Percentiles rank a stretch among this genome's conserved stretches.
These are phyloP conservation scores for Ambrosia trifida DNA, from an alignment of 129 eudicot genomes.

Conservation along the genomic window DNA sequence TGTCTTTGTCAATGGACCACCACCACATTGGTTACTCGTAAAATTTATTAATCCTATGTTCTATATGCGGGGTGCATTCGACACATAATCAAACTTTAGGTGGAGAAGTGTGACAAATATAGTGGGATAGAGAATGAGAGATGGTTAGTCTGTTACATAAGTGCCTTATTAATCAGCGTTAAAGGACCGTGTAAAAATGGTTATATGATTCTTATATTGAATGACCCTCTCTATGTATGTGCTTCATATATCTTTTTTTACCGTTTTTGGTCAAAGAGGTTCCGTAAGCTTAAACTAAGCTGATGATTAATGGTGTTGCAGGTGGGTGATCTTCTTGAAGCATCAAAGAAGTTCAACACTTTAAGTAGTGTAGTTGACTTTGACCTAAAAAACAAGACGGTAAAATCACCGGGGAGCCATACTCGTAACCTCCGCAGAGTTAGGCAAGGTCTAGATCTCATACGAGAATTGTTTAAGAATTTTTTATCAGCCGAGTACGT, in stretches of 20 bases:
- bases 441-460: slow-evolving; percentile 97
- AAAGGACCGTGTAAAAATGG: not conserved
- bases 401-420: slow-evolving; percentile 80
- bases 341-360: slow-evolving; percentile 59
- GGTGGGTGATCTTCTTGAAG: slow-evolving; percentile 79
- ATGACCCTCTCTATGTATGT: not conserved
- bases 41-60: not conserved
- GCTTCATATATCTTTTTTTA: not conserved
- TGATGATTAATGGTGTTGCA: slow-evolving; percentile 32
- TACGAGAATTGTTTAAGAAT: slow-evolving; percentile 73
- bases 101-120: not conserved
- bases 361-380: slow-evolving; percentile 63
- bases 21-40: too few relatives aligned
- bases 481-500: slow-evolving; percentile 83
- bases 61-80: not conserved
- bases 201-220: not conserved
- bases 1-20: too few relatives aligned
- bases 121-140: not conserved
- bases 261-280: not conserved
- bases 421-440: slow-evolving; percentile 94
- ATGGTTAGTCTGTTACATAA: not conserved
- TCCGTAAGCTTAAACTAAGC: slow-evolving; percentile 1
- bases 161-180: not conserved
- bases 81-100: not conserved
- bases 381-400: slow-evolving; percentile 67